Evolutionary conservation across 2,329 filamentous ascomycete genomes (phyloP).

Genomic region (Elsinoe necatrix): DNA sequence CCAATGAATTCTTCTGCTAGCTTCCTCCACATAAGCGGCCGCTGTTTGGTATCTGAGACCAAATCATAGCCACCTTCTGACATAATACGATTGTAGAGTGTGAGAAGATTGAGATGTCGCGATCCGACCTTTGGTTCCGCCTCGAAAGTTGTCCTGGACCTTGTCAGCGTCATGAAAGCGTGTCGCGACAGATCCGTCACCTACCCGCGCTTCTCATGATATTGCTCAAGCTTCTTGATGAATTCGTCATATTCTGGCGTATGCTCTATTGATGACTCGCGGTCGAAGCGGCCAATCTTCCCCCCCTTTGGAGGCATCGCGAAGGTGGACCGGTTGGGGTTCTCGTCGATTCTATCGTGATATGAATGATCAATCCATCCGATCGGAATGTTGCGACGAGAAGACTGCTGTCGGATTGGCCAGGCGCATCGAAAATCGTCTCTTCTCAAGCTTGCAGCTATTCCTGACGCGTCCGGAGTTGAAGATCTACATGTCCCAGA

Average conservation of each 20-base stretch:
- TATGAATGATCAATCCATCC: not conserved
- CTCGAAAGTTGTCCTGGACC: slow-evolving; percentile 59
- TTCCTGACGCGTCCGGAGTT: not conserved
- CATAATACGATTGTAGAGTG: slow-evolving; percentile 69
- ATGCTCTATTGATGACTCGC: slow-evolving; percentile 41
- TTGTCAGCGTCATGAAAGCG: slow-evolving; percentile 14
- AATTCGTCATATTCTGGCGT: slow-evolving; percentile 67
- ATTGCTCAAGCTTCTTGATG: slow-evolving; percentile 61
- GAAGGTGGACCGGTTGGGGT: not conserved
- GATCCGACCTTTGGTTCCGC: slow-evolving; percentile 72
- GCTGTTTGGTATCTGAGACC: slow-evolving; percentile 55
- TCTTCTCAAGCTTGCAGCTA: slow-evolving; percentile 8
- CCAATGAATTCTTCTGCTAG: slow-evolving; percentile 70
- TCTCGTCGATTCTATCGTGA: not conserved
- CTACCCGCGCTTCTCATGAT: slow-evolving; percentile 68
- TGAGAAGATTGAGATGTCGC: slow-evolving; percentile 66
- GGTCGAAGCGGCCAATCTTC: slow-evolving; percentile 38
- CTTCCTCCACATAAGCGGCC: slow-evolving; percentile 79
- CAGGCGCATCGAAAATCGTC: not conserved
- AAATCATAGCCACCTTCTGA: slow-evolving; percentile 78
- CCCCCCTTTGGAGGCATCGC: slow-evolving; percentile 22
- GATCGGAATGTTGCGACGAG: not conserved
- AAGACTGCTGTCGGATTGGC: not conserved
- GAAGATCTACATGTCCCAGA: not conserved
- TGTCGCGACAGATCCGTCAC: slow-evolving; percentile 22